Evolutionary conservation across 441 rosid species (phyloP).

Genomic region (Gossypium gossypioides): DNA sequence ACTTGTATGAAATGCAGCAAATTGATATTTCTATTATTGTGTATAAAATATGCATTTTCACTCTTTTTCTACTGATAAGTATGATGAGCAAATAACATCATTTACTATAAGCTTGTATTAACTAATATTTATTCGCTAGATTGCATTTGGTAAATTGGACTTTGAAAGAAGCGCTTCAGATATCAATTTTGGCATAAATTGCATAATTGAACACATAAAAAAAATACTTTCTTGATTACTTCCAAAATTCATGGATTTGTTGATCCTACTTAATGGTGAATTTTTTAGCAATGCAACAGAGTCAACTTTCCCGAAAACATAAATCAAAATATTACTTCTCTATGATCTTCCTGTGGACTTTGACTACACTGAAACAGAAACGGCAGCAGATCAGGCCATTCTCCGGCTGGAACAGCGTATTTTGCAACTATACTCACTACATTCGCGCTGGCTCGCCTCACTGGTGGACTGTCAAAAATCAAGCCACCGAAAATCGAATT

Average conservation of each 20-base stretch:
- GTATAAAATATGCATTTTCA: background rate
- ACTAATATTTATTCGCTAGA: background rate
- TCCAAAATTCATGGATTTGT: background rate
- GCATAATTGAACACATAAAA: background rate
- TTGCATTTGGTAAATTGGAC: background rate
- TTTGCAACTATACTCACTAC: constrained; percentile 91
- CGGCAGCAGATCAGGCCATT: constrained; percentile 90
- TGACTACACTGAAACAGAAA: constrained; percentile 91
- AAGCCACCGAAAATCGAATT: background rate
- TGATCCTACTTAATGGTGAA: background rate
- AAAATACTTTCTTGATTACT: background rate
- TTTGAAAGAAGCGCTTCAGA: background rate
- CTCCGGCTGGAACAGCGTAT: constrained; percentile 92
- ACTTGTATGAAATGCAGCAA: background rate
- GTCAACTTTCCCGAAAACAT: background rate
- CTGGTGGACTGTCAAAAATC: constrained; percentile 56
- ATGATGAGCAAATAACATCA: background rate
- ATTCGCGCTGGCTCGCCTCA: constrained; percentile 95
- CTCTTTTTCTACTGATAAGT: background rate
- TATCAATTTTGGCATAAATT: background rate
- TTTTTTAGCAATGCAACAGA: background rate
- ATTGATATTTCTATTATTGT: background rate
- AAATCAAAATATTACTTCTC: constrained; percentile 54
- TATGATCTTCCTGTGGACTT: constrained; percentile 91
- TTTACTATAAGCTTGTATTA: background rate